These are phyloP conservation scores for Clarireedia sp. DNA, from an alignment of 2,329 filamentous ascomycete species.

Conservation along the genomic window DNA sequence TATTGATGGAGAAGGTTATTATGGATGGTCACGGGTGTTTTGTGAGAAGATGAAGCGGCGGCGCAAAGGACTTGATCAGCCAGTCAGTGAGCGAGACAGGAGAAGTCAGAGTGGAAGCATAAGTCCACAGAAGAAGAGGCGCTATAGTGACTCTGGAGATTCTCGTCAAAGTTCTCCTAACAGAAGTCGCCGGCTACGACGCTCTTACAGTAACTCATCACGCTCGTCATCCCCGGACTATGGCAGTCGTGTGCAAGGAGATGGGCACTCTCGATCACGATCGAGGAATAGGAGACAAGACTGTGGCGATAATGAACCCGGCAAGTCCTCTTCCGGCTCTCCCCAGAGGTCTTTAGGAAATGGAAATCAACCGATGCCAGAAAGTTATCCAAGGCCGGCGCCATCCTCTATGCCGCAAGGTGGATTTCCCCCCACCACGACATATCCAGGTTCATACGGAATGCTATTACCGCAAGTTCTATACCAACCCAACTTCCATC, in stretches of 20 bases:
- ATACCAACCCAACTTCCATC: constrained; percentile 22
- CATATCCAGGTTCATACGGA: constrained; percentile 10
- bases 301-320: not conserved
- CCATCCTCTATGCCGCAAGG: not conserved
- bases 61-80: constrained; percentile 21
- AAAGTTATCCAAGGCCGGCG: not conserved
- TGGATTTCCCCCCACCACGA: not conserved
- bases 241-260: constrained; percentile 9
- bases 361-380: constrained; percentile 8
- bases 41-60: constrained; percentile 71
- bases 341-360: constrained; percentile 7
- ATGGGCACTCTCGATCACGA: constrained; percentile 11
- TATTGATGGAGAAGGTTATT: constrained; percentile 66
- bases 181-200: constrained; percentile 19
- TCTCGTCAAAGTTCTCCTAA: constrained; percentile 16
- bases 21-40: constrained; percentile 77
- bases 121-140: constrained; percentile 24
- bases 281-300: constrained; percentile 18
- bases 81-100: constrained; percentile 9
- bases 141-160: constrained; percentile 24
- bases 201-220: constrained; percentile 26
- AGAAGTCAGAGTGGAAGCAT: constrained; percentile 21
- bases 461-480: constrained; percentile 4
- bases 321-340: not conserved
- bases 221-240: constrained; percentile 22